Conservation (phyloP, 2,329 filamentous ascomycete species). For the Fusarium burgessii region DNA sequence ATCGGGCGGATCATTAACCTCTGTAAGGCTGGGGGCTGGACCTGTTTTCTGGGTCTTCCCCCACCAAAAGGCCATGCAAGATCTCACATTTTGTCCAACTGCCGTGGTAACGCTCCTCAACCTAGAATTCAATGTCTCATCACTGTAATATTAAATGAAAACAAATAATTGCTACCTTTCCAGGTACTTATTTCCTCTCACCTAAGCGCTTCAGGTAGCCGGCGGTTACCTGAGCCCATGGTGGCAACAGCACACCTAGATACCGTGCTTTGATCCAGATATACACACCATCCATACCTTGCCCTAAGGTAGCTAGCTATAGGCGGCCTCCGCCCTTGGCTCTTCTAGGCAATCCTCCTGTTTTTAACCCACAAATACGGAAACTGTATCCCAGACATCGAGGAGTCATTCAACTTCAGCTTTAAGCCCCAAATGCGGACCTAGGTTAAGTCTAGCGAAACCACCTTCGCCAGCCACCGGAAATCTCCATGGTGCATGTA, state of each 20-base stretch:
- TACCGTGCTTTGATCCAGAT: slow-evolving; percentile 8
- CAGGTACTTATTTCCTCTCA: neutral
- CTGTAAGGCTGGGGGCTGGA: slow-evolving; percentile 26
- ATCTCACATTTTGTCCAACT: slow-evolving; percentile 12
- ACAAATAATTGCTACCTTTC: neutral
- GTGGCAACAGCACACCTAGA: neutral
- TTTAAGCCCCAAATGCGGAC: slow-evolving; percentile 11
- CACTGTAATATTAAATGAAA: neutral
- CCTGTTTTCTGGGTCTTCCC: slow-evolving; percentile 15
- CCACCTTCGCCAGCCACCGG: slow-evolving; percentile 23
- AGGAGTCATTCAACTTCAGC: slow-evolving; percentile 1
- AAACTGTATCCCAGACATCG: slow-evolving; percentile 11
- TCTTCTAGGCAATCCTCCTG: neutral
- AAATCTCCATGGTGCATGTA: slow-evolving; percentile 2
- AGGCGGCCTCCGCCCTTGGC: slow-evolving; percentile 12
- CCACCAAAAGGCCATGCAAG: slow-evolving; percentile 1
- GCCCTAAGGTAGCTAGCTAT: neutral
- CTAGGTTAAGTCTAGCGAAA: slow-evolving; percentile 5
- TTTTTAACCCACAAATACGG: neutral
- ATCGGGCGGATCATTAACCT: slow-evolving; percentile 23
- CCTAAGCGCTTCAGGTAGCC: slow-evolving; percentile 7
- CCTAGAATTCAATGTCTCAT: slow-evolving; percentile 1
- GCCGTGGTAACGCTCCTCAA: slow-evolving; percentile 1
- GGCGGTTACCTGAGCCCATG: neutral
- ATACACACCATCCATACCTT: no score